A percentile compares a stretch with the other conserved stretches of the same genome.
These are phyloP conservation scores for Fusarium metavorans DNA, from an alignment of 2,329 filamentous ascomycete genomes.

Conservation along the genomic window DNA sequence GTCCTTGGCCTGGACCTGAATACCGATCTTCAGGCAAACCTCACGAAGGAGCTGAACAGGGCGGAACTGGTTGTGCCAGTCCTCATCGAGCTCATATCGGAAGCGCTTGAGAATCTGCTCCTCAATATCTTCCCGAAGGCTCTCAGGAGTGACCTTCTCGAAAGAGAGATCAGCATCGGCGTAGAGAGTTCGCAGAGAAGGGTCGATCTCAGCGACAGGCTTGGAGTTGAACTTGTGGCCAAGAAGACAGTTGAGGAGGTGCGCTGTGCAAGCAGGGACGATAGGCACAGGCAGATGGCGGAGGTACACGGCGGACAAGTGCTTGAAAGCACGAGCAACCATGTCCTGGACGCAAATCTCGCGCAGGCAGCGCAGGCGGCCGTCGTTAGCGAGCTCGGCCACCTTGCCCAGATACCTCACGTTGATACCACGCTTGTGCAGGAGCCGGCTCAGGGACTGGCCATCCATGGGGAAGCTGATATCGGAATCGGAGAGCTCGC, in stretches of 20 bases:
- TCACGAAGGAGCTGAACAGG: constrained; percentile 90
- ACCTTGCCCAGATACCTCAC: constrained; percentile 93
- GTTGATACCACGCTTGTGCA: constrained; percentile 98
- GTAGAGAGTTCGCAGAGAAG: constrained; percentile 80
- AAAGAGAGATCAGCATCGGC: constrained; percentile 85
- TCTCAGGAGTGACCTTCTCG: constrained; percentile 80
- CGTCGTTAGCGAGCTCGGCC: constrained; percentile 75
- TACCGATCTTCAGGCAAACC: constrained; percentile 86
- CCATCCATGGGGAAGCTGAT: constrained; percentile 99
- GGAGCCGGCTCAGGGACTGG: constrained; percentile 85
- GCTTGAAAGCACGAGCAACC: constrained; percentile 96
- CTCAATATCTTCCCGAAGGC: constrained; percentile 76
- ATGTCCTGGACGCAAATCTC: constrained; percentile 90
- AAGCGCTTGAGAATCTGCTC: constrained; percentile 80
- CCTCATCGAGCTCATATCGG: constrained; percentile 76
- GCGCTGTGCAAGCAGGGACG: constrained; percentile 81
- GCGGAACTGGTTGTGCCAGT: constrained; percentile 77
- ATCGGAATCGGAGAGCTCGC: constrained; percentile 90
- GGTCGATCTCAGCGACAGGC: constrained; percentile 82
- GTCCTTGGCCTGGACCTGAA: constrained; percentile 84
- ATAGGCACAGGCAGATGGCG: constrained; percentile 84
- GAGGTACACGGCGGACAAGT: constrained; percentile 83
- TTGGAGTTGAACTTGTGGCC: constrained; percentile 81
- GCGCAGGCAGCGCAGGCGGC: constrained; percentile 81
- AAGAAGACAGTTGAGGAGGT: constrained; percentile 93